Conservation (phyloP, 2,329 filamentous ascomycete species). For the Pyrenochaeta sp. region DNA sequence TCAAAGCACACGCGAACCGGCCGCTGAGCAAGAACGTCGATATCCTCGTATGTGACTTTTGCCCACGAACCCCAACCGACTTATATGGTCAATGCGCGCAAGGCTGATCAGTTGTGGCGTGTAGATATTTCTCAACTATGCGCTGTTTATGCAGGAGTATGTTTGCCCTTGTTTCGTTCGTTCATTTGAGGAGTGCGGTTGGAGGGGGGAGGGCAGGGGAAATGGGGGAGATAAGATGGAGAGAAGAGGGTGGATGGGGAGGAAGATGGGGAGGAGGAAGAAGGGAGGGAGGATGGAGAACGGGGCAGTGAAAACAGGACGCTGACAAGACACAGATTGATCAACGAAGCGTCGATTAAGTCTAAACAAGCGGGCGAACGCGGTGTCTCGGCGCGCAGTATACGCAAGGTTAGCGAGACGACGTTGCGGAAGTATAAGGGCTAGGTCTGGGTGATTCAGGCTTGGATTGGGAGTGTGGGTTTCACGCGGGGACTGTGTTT, state of each 20-base stretch:
- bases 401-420: constrained; percentile 77
- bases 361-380: constrained; percentile 77
- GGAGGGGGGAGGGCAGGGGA: constrained; percentile 2
- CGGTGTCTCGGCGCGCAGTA: constrained; percentile 74
- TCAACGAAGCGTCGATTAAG: constrained; percentile 80
- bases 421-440: constrained; percentile 49
- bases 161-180: too few species aligned
- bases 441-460: constrained; percentile 10
- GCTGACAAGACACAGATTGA: constrained; percentile 61
- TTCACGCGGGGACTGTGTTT: too few species aligned
- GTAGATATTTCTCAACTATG: constrained; percentile 84
- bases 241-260: too few species aligned
- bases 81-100: not conserved
- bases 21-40: constrained; percentile 86
- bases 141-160: constrained; percentile 77
- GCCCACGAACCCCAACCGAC: constrained; percentile 4
- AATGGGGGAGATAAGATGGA: too few species aligned
- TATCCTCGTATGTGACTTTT: constrained; percentile 77
- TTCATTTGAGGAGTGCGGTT: constrained; percentile 1
- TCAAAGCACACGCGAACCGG: constrained; percentile 86
- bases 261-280: too few species aligned
- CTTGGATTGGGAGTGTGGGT: too few species aligned
- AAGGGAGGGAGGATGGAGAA: too few species aligned
- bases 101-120: not conserved
- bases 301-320: not conserved